Base-by-base conservation (phyloP, 495 filamentous ascomycete species). In the Aspergillus baeticus region DNA sequence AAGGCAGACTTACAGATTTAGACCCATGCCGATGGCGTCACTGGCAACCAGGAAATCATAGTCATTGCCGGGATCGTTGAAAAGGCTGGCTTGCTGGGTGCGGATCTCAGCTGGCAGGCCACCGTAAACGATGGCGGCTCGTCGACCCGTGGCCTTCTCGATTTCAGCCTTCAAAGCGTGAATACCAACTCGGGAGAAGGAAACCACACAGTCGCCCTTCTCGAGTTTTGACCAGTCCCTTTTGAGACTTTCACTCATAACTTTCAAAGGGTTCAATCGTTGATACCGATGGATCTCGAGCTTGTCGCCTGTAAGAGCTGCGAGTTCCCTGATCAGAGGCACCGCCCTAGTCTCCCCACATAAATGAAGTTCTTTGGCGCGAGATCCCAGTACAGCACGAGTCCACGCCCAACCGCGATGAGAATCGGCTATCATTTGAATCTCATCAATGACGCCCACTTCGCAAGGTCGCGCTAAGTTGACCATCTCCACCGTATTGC, bases 401-500 rank as follows among this genome's bases (percentile, higher is more conserved):
- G 94, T 96, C 95, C 95, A 99, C 29, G 93, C 95, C 91, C 91
- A 97, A 2, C 95, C 95, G 45, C 95, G 87, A 1, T 87, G 80
- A 2, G 67, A 45, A 63, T 90, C 84, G 17, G 85, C 87, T 53
- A 98, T 92, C 94, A 97, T 97, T 67, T 99, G 95, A 54, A 98
- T 98, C 74, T 98, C 93, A 64, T 98, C 93, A 52, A 99, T 90
- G 60, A 99, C 93, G 8, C 90, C 92, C 49, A 98, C 94, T 43
- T 98, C 93, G 26, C 92, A 84, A 4, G 63, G 58, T 13, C 63
- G 64, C 53, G 86, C 87, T 10, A 96, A 59, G 34, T 87, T 88
- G 37, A 91, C 82, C 95, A 99, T 99, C 68, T 99, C 95, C 10
- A 99, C 93, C 0, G 95, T 99, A 63, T 95, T 96, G 69, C 90